Percentiles rank a stretch among this genome's conserved stretches.
These are phyloP conservation scores for Colletotrichum gigasporum DNA, from an alignment of 2,329 filamentous ascomycete species.

Conservation along the genomic window DNA sequence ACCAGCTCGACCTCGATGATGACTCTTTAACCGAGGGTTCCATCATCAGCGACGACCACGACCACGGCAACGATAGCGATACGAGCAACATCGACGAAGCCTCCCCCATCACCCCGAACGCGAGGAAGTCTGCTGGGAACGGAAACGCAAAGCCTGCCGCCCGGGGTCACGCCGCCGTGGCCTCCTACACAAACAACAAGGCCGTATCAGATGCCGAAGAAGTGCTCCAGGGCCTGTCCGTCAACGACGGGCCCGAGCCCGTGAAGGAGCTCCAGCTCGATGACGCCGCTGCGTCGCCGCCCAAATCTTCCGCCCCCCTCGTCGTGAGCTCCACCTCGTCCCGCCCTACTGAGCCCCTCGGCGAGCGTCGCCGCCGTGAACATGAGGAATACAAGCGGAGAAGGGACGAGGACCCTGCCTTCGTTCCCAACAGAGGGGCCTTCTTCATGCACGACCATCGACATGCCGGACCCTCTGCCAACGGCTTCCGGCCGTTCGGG, in stretches of 20 bases:
- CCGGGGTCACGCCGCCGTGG: conserved; percentile 44
- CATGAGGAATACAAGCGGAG: conserved; percentile 92
- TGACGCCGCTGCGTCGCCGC: conserved; percentile 48
- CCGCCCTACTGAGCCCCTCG: conserved; percentile 64
- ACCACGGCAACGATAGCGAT: conserved; percentile 68
- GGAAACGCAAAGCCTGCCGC: conserved; percentile 47
- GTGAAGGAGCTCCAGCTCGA: conserved; percentile 59
- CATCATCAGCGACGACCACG: conserved; percentile 68
- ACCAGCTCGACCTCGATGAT: conserved; percentile 68
- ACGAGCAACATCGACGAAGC: conserved; percentile 69
- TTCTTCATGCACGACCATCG: conserved; percentile 98
- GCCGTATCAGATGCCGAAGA: conserved; percentile 63
- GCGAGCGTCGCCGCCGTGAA: conserved; percentile 81
- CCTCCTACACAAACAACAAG: conserved; percentile 46
- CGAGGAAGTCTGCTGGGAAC: conserved; percentile 50
- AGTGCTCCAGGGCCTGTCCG: conserved; percentile 65
- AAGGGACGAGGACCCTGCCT: conserved; percentile 88
- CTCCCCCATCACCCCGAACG: conserved; percentile 58
- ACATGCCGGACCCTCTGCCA: conserved; percentile 78
- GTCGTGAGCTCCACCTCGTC: conserved; percentile 64
- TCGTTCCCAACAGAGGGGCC: conserved; percentile 91
- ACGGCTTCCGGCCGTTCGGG: conserved; percentile 79
- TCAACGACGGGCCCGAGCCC: conserved; percentile 52
- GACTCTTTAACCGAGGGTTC: conserved; percentile 74
- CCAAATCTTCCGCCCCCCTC: conserved; percentile 57